Conservation (phyloP, 2,329 filamentous ascomycete genomes). For the Talaromyces sp. region DNA sequence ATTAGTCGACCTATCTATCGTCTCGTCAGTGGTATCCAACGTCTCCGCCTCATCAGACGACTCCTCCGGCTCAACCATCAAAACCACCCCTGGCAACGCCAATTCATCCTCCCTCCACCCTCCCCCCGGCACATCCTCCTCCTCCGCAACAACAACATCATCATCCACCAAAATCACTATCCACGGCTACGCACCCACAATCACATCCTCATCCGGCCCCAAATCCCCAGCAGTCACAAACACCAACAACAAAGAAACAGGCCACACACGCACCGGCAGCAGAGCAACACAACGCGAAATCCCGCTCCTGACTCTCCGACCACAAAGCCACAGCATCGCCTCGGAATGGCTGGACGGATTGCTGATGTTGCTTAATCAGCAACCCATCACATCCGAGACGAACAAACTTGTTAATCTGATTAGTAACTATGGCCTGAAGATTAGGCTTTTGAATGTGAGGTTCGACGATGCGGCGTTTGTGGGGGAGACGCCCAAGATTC, state of each 20-base stretch:
- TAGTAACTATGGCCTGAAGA: slow-evolving; percentile 87
- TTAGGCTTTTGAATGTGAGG: slow-evolving; percentile 84
- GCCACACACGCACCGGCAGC: slow-evolving; percentile 34
- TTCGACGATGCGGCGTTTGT: slow-evolving; percentile 74
- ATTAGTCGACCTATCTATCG: slow-evolving; percentile 73
- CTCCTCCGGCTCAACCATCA: slow-evolving; percentile 50
- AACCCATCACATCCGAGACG: slow-evolving; percentile 95
- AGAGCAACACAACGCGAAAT: slow-evolving; percentile 59
- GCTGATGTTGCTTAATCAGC: slow-evolving; percentile 90
- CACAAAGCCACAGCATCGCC: slow-evolving; percentile 74
- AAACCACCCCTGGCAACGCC: slow-evolving; percentile 37
- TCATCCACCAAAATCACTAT: slow-evolving; percentile 84
- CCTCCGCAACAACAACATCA: not conserved
- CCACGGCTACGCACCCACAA: slow-evolving; percentile 62
- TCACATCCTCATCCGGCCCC: slow-evolving; percentile 24
- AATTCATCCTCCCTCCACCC: not conserved
- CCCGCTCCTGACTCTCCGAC: slow-evolving; percentile 78
- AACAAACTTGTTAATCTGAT: slow-evolving; percentile 84
- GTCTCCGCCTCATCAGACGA: slow-evolving; percentile 66
- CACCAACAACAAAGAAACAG: slow-evolving; percentile 34
- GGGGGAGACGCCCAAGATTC: slow-evolving; percentile 71
- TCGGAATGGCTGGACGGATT: slow-evolving; percentile 97
- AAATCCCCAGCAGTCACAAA: slow-evolving; percentile 26
- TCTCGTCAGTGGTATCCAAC: slow-evolving; percentile 93
- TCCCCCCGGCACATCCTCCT: slow-evolving; percentile 16